These are phyloP conservation scores for Hydnomerulius pinastri DNA, from an alignment of 768 basidiomycete genomes.

Conservation along the genomic window DNA sequence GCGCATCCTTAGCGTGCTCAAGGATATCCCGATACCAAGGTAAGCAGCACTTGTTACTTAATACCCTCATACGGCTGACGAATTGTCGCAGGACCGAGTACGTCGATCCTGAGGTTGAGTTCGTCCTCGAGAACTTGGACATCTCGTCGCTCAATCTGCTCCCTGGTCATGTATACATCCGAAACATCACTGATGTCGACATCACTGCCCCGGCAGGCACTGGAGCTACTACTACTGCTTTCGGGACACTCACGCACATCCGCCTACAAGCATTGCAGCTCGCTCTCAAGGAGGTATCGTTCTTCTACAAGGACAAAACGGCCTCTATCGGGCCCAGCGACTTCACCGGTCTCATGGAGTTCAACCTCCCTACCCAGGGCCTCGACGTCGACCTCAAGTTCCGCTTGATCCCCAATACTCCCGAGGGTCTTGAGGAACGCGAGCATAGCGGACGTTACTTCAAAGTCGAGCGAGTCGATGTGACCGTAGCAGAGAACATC, in stretches of 20 bases:
- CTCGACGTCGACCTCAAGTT: conserved; percentile 70
- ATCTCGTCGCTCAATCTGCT: conserved; percentile 66
- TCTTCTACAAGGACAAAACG: conserved; percentile 69
- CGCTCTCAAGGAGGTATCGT: conserved; percentile 63
- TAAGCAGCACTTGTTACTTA: conserved; percentile 22
- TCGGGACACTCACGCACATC: conserved; percentile 68
- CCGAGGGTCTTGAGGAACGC: conserved; percentile 45
- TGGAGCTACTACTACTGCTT: conserved; percentile 43
- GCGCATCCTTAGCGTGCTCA: conserved; percentile 49
- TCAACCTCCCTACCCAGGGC: conserved; percentile 65
- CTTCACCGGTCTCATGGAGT: conserved; percentile 61
- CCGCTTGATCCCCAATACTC: conserved; percentile 57
- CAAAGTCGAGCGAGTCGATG: conserved; percentile 55
- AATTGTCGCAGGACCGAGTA: conserved; percentile 62
- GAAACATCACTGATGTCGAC: conserved; percentile 67
- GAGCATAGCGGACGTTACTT: conserved; percentile 50
- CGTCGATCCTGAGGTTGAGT: conserved; percentile 66
- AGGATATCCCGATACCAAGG: conserved; percentile 73
- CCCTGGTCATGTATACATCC: conserved; percentile 70
- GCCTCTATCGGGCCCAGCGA: conserved; percentile 54
- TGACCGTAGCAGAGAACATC: conserved; percentile 58
- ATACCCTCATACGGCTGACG: background rate
- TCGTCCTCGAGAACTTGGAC: conserved; percentile 75
- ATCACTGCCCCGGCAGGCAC: conserved; percentile 45
- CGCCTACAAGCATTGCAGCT: conserved; percentile 68